Evolutionary conservation across 495 filamentous ascomycete genomes (phyloP), one percentile per base, ranked within the genome.

Genomic region (Polyplosphaeria fusca): DNA sequence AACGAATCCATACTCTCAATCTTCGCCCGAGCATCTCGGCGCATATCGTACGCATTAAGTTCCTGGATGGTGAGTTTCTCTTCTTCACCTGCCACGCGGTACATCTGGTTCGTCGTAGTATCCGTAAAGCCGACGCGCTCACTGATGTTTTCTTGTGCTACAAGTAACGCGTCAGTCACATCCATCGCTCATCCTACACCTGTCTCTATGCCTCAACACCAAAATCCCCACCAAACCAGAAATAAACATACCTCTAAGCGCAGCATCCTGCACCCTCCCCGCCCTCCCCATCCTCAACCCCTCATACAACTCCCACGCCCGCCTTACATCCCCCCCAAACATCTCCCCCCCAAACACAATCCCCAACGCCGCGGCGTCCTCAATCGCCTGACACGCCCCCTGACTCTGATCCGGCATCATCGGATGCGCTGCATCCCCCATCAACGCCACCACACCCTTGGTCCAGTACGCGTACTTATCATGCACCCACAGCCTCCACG

Each of bases 321-420:
- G 64, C 0, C 55, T 39, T 27, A 81, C 60, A 55, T 80, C 70
- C 1, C 70, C 73, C 5, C 61, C 48, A 59, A 74, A 79, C 43
- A 76, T 69, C 0, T 67, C 38, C 49, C 72, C 67, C 53, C 64
- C 69, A 62, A 79, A 81, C 0, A 79, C 19, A 1, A 78, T 68
- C 0, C 77, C 74, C 11, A 79, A 63, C 0, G 72, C 74, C 0
- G 74, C 77, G 0, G 76, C 77, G 52, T 79, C 77, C 55, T 79
- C 77, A 18, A 79, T 74, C 0, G 77, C 77, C 75, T 73, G 73
- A 47, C 77, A 78, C 11, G 74, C 74, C 30, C 76, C 77, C 58
- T 79, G 76, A 28, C 74, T 76, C 43, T 79, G 77, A 47, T 79
- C 19, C 1, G 74, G 77, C 0, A 80, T 67, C 79, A 77, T 74